Evolutionary conservation across 805 yeast genomes (phyloP).

Genomic region (Ogataea trehaloabstinens): DNA sequence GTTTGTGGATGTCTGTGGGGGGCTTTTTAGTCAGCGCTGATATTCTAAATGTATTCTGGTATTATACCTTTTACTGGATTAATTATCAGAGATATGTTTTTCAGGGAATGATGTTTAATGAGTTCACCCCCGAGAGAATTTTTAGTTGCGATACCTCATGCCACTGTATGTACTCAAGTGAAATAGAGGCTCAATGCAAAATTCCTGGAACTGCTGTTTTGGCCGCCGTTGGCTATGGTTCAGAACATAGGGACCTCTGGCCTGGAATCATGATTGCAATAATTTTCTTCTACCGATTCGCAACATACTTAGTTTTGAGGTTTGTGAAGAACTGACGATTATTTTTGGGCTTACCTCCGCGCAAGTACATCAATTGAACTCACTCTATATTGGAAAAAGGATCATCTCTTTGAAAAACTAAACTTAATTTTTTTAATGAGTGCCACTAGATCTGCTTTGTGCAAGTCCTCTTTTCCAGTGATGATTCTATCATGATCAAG

Average conservation of each 20-base stretch:
- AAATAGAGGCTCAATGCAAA: slow-evolving; percentile 29
- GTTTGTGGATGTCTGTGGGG: slow-evolving; percentile 44
- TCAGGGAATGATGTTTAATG: slow-evolving; percentile 44
- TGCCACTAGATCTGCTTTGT: too few species aligned
- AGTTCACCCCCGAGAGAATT: slow-evolving; percentile 26
- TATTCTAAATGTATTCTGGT: slow-evolving; percentile 38
- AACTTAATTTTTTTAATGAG: too few species aligned
- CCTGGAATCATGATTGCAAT: slow-evolving; percentile 34
- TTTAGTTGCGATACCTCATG: slow-evolving; percentile 34
- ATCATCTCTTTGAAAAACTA: too few species aligned
- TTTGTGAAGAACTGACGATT: neutral
- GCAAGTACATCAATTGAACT: too few species aligned
- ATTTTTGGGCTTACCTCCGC: too few species aligned
- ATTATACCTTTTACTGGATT: slow-evolving; percentile 40
- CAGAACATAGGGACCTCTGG: slow-evolving; percentile 33
- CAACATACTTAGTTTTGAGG: slow-evolving; percentile 27
- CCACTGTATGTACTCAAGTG: slow-evolving; percentile 35
- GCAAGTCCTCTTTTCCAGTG: too few species aligned
- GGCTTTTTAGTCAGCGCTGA: slow-evolving; percentile 38
- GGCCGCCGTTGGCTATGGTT: slow-evolving; percentile 30
- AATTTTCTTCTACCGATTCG: slow-evolving; percentile 30
- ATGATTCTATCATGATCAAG: too few species aligned
- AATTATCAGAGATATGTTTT: slow-evolving; percentile 41
- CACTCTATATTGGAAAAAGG: too few species aligned
- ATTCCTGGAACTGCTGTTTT: slow-evolving; percentile 36